These are phyloP conservation scores for Anethum foeniculum DNA, from an alignment of 140 eudicot genomes.

Conservation along the genomic window DNA sequence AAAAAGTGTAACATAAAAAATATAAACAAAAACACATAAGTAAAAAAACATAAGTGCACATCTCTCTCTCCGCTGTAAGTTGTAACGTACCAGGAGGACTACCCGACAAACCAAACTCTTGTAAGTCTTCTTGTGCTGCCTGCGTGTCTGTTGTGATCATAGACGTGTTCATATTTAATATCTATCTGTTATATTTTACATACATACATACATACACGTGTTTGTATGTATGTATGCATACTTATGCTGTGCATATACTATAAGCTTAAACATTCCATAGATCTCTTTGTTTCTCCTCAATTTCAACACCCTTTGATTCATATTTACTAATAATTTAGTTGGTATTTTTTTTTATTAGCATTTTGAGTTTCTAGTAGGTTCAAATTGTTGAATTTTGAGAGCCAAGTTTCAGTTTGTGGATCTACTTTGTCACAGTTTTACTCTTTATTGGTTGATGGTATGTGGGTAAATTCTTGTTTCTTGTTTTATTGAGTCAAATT, in stretches of 20 bases:
- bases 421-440: neutral
- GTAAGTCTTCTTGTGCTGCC: neutral
- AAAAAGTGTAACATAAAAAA: neutral
- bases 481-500: neutral
- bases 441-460: too few species aligned
- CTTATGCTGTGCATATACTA: neutral
- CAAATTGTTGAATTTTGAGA: too few species aligned
- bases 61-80: neutral
- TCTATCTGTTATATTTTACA: neutral
- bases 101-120: neutral
- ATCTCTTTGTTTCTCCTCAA: slow-evolving; percentile 7
- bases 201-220: neutral
- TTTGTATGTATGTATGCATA: neutral
- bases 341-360: neutral
- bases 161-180: neutral
- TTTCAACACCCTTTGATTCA: neutral
- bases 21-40: neutral
- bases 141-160: neutral
- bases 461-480: too few species aligned
- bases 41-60: neutral
- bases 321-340: neutral
- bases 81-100: neutral
- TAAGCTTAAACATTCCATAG: neutral
- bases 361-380: neutral
- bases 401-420: neutral